Base-by-base conservation (phyloP, 768 basidiomycete species). In the Lentinula boryana region DNA sequence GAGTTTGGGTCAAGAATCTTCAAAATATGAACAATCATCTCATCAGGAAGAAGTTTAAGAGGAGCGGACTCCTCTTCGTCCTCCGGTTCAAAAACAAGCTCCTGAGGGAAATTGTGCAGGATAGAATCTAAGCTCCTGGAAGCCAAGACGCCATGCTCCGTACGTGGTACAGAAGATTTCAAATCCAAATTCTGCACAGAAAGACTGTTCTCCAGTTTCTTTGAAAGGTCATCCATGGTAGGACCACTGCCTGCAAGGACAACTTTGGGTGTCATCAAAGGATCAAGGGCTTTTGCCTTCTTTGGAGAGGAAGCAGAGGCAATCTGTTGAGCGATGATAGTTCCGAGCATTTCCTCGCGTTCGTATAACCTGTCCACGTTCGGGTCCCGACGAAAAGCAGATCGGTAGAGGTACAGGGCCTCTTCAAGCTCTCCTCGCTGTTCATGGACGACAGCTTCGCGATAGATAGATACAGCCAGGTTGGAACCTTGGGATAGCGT, bases 361-460 rank as follows among this genome's bases (percentile, higher is more conserved):
- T 81, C 77, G 72, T 89, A 93, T 1, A 82, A 80, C 62, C 80
- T 79, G 68, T 94, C 93, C 36, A 95, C 89, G 62, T 89, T 76
- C 38, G 87, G 76, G 62, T 94, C 83, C 73, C 88, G 74, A 56
- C 87, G 83, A 70, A 94, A 95, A 2, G 91, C 91, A 63, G 84
- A 83, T 9, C 91, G 85, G 67, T 96, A 97, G 7, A 93, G 73
- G 27, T 72, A 68, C 9, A 94, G 72, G 10, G 94, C 94, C 36
- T 88, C 84, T 64, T 94, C 89, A 53, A 93, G 76, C 62, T 88
- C 76, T 41, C 92, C 85, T 48, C 73, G 74, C 68, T 91, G 88
- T 70, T 97, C 94, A 50, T 82, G 77, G 41, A 84, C 78, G 33
- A 93, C 80, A 8, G 94, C 94, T 18, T 74, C 78, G 32, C 80